phyloP scores from a whole-genome alignment of 73 alveolate genomes.

The Stentor roeselii region DNA sequence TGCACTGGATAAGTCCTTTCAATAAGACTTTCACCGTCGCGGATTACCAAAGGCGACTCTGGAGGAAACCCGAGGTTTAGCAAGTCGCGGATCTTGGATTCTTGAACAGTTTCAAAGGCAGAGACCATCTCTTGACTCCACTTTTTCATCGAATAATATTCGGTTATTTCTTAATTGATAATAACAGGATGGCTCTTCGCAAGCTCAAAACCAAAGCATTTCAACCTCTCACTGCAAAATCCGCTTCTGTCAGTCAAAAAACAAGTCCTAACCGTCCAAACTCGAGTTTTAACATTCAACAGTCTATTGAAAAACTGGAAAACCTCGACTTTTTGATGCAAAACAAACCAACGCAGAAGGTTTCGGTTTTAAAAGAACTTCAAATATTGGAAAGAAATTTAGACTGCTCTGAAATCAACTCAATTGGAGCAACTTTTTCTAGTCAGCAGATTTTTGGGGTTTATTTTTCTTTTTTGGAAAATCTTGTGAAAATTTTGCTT shows the following conservation, averaged over 20 bases:
- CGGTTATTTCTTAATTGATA: no score
- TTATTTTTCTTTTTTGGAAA: not conserved
- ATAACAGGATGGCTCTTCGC: not conserved
- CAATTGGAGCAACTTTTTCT: not conserved
- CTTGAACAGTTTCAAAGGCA: not conserved
- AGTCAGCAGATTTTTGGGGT: not conserved
- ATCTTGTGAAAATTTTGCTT: not conserved
- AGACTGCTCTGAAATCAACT: not conserved
- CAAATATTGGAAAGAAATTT: not conserved
- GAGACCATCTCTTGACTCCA: constrained; percentile 11
- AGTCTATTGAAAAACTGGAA: not conserved
- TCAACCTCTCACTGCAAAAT: not conserved
- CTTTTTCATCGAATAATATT: not conserved
- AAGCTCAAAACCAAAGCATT: not conserved
- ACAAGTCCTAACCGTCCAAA: not conserved
- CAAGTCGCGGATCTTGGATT: not conserved
- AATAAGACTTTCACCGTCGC: not conserved
- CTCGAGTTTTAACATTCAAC: not conserved
- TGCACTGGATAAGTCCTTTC: not conserved
- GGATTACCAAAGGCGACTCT: not conserved
- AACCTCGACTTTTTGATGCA: not conserved
- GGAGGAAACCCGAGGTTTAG: not conserved
- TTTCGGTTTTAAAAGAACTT: not conserved
- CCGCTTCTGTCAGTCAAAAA: not conserved
- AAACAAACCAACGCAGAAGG: no score